Conservation (phyloP, 495 filamentous ascomycete genomes). For the Lepidopterella palustris region DNA sequence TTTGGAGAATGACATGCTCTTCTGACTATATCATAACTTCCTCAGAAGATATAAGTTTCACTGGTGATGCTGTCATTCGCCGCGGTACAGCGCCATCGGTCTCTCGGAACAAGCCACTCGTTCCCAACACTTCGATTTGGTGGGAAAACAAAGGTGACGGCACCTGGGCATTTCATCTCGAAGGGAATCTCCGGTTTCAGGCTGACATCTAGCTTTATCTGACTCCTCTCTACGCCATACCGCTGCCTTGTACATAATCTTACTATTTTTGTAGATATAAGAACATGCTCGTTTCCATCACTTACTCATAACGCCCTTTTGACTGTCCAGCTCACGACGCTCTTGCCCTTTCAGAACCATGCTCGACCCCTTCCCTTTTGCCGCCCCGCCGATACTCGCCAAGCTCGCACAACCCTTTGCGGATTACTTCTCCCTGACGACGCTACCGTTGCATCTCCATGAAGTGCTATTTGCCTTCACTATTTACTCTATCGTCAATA, state of each 20-base stretch:
- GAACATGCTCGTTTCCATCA: neutral
- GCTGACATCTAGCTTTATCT: neutral
- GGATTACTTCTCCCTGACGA: slow-evolving; percentile 54
- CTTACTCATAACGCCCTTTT: neutral
- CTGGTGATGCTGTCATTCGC: no score
- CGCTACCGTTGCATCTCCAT: slow-evolving; percentile 80
- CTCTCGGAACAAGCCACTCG: no score
- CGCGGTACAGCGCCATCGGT: no score
- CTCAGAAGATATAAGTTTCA: no score
- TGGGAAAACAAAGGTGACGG: neutral
- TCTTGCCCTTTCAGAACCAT: slow-evolving; percentile 38
- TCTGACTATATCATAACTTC: neutral
- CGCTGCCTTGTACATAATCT: neutral
- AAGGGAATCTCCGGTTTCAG: neutral
- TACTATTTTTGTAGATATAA: no score
- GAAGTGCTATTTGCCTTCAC: slow-evolving; percentile 70
- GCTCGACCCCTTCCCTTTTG: slow-evolving; percentile 62
- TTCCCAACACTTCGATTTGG: neutral
- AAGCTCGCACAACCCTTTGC: slow-evolving; percentile 52
- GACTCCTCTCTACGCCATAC: neutral
- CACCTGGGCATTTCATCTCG: neutral
- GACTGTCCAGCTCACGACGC: no score
- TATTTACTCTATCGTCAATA: slow-evolving; percentile 71
- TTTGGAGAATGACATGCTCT: neutral
- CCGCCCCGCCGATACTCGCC: slow-evolving; percentile 45